Percentiles rank a stretch among this genome's conserved stretches.
phyloP scores from a whole-genome alignment of 371 early-diverging fungal species.

The Mucor indicus region DNA sequence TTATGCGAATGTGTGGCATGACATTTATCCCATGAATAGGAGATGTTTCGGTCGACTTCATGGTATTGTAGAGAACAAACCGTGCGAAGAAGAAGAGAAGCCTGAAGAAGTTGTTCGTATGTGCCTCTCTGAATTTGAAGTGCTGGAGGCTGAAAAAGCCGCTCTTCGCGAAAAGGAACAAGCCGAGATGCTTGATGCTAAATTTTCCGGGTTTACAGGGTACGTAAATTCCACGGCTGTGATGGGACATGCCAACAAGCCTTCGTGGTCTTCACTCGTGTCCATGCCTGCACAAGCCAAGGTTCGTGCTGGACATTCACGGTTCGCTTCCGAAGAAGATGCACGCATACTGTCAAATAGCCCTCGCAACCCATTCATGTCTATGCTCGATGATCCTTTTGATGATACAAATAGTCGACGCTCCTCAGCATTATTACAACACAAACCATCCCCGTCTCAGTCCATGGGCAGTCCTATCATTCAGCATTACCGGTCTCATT shows the following conservation, averaged over 20 bases:
- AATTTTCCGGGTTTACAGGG: slow-evolving; percentile 40
- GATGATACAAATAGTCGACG: slow-evolving; percentile 24
- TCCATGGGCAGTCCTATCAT: slow-evolving; percentile 14
- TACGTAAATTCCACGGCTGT: slow-evolving; percentile 13
- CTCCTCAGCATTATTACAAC: background rate
- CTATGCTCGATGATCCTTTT: slow-evolving; percentile 33
- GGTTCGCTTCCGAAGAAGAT: slow-evolving; percentile 13
- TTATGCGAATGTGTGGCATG: slow-evolving; percentile 40
- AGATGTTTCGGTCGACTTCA: slow-evolving; percentile 25
- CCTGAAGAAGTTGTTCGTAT: slow-evolving; percentile 24
- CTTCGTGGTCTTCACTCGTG: slow-evolving; percentile 10
- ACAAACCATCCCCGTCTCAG: slow-evolving; percentile 33
- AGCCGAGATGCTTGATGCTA: slow-evolving; percentile 41
- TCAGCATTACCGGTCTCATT: slow-evolving; percentile 2
- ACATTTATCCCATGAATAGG: slow-evolving; percentile 38
- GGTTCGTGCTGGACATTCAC: slow-evolving; percentile 1
- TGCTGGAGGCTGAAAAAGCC: slow-evolving; percentile 29
- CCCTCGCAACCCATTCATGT: slow-evolving; percentile 6
- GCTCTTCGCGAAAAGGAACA: slow-evolving; percentile 31
- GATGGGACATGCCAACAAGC: slow-evolving; percentile 7
- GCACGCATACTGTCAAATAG: background rate
- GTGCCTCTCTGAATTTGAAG: slow-evolving; percentile 39
- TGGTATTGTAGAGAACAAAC: slow-evolving; percentile 26
- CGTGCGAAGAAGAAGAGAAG: slow-evolving; percentile 10
- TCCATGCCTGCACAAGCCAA: slow-evolving; percentile 12